Evolutionary conservation across 495 filamentous ascomycete genomes (phyloP), one percentile per base, ranked within the genome.

Genomic region (Neurospora sublineolata): DNA sequence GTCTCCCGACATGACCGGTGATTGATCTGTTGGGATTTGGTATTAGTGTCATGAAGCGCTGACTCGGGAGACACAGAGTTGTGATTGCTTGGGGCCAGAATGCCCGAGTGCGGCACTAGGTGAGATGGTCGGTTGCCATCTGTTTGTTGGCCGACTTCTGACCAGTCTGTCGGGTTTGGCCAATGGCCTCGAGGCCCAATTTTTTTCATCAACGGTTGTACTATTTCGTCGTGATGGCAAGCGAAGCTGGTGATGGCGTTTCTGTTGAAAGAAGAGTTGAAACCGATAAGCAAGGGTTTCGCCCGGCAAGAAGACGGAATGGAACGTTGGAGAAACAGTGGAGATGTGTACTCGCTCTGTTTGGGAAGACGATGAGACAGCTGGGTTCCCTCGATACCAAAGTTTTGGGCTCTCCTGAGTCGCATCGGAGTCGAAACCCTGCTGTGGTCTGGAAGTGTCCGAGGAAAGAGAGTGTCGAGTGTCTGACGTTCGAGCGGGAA

Each of bases 401-500:
- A 58, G 46, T 58, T 68, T 18, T 12, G 16, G 10, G 68, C 18
- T 74, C 6, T 42, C 67, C 58, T 68, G 71, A 71, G 77, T 77
- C 73, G 60, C 70, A 58, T 74, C 72, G 71, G 72, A 37, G 75
- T 77, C 58, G 46, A 27, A 58, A 2, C 46, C 52, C 52, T 64
- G 27, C 52, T 1, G 52, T 64, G 52, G 72, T 70, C 70, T 72
- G 67, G 39, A 72, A 38, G 74, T 73, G 74, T 73, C 71, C 67
- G 71, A 68, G 70, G 73, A 16, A 58, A 71, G 68, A 37, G 72
- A 64, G 67, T 72, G 77, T 76, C 78, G 52, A 77, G 75, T 78
- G 75, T 78, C 73, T 73, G 74, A 79, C 75, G 77, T 77, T 77
- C 77, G 75, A 77, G 71, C 68, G 72, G 12, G 60, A 70, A n/a